Evolutionary conservation across 2,329 filamentous ascomycete species (phyloP).

Genomic region (Arachnomyces sp.): DNA sequence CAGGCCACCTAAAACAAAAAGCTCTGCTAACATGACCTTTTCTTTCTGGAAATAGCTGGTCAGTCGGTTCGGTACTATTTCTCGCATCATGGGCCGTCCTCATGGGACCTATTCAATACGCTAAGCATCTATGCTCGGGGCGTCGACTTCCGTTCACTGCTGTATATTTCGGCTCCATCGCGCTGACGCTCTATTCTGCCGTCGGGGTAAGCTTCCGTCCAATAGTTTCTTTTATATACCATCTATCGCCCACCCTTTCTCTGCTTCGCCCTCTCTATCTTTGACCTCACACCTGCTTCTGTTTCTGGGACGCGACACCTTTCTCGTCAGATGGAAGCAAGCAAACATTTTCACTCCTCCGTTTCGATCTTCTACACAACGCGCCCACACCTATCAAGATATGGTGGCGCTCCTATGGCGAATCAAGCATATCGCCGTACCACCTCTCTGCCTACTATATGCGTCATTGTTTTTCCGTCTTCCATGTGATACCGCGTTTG

Average conservation of each 20-base stretch:
- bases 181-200: conserved; percentile 82
- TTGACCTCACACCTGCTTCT: conserved; percentile 10
- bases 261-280: conserved; percentile 11
- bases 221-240: conserved; percentile 9
- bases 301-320: conserved; percentile 4
- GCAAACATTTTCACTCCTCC: no score
- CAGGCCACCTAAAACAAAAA: conserved; percentile 1
- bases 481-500: not conserved
- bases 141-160: conserved; percentile 85
- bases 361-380: not conserved
- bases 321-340: conserved; percentile 1
- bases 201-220: conserved; percentile 64
- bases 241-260: conserved; percentile 8
- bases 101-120: conserved; percentile 82
- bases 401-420: not conserved
- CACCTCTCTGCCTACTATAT: not conserved
- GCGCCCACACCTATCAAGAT: not conserved
- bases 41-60: conserved; percentile 63
- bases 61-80: conserved; percentile 84
- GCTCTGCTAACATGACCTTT: conserved; percentile 15
- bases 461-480: not conserved
- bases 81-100: conserved; percentile 86
- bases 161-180: conserved; percentile 90
- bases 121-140: conserved; percentile 74
- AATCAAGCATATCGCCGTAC: not conserved